phyloP scores from a whole-genome alignment of 2,329 filamentous ascomycete species.

The Aspergillus terreus region DNA sequence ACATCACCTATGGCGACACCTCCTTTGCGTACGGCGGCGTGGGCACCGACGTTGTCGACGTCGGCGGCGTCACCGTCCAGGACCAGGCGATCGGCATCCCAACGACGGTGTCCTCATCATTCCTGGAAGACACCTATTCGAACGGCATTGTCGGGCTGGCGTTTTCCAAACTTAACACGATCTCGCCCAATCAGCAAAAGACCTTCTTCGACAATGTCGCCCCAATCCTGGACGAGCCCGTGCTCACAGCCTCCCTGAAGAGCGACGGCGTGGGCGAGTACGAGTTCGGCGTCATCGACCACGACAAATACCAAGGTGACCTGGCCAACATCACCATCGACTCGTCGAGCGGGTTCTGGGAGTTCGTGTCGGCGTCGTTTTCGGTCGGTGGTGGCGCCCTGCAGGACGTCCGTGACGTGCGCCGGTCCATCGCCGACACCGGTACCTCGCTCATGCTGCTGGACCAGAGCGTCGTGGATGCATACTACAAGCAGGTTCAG shows the following conservation, averaged over 20 bases:
- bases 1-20: constrained; percentile 66
- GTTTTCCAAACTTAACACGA: constrained; percentile 63
- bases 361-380: constrained; percentile 58
- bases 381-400: constrained; percentile 46
- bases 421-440: constrained; percentile 61
- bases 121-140: constrained; percentile 57
- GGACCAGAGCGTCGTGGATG: constrained; percentile 51
- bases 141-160: constrained; percentile 69
- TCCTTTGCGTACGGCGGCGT: constrained; percentile 61
- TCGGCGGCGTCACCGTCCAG: constrained; percentile 61
- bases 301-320: constrained; percentile 57
- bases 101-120: constrained; percentile 54
- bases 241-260: constrained; percentile 69
- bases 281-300: constrained; percentile 70
- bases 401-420: constrained; percentile 29
- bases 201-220: constrained; percentile 73
- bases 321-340: constrained; percentile 63
- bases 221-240: constrained; percentile 56
- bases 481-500: constrained; percentile 58
- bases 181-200: constrained; percentile 59
- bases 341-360: constrained; percentile 64
- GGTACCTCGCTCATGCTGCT: constrained; percentile 65
- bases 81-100: constrained; percentile 67
- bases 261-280: constrained; percentile 61
- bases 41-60: constrained; percentile 63